These are phyloP conservation scores for Oidiodendron maius DNA, from an alignment of 495 filamentous ascomycete genomes.

Conservation along the genomic window DNA sequence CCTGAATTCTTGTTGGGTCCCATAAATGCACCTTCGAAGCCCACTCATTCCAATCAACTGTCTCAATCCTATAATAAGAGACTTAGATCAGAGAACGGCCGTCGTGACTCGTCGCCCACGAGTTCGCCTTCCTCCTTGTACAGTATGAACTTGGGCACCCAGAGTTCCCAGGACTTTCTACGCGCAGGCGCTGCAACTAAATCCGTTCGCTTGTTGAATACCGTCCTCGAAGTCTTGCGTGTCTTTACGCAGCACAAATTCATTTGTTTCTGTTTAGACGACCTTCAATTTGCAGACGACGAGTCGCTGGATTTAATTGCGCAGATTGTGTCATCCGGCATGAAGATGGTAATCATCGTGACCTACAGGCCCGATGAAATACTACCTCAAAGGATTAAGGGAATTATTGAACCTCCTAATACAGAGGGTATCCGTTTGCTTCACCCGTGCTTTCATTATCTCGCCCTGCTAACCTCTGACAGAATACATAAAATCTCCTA, in stretches of 20 bases:
- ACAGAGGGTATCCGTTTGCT: slow-evolving; percentile 35
- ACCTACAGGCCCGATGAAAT: slow-evolving; percentile 54
- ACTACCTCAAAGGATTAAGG: slow-evolving; percentile 35
- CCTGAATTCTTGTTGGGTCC: slow-evolving; percentile 62
- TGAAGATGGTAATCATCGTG: slow-evolving; percentile 75
- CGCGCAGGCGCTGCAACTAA: slow-evolving; percentile 62
- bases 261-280: slow-evolving; percentile 79
- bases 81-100: slow-evolving; percentile 12
- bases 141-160: slow-evolving; percentile 25
- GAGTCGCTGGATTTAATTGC: slow-evolving; percentile 76
- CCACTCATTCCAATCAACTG: slow-evolving; percentile 10
- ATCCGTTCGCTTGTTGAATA: slow-evolving; percentile 74
- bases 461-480: slow-evolving; percentile 9
- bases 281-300: slow-evolving; percentile 80
- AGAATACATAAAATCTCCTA: slow-evolving; percentile 21
- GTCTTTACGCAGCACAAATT: slow-evolving; percentile 71
- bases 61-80: slow-evolving; percentile 21
- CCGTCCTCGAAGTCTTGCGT: slow-evolving; percentile 76
- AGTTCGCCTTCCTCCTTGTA: slow-evolving; percentile 16
- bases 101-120: slow-evolving; percentile 17
- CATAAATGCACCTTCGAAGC: neutral
- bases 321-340: slow-evolving; percentile 62
- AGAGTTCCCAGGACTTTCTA: slow-evolving; percentile 66
- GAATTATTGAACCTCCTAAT: slow-evolving; percentile 38
- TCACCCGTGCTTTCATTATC: too few relatives aligned